Conservation (phyloP, 768 basidiomycete species). For the Gelatoporia subvermispora region DNA sequence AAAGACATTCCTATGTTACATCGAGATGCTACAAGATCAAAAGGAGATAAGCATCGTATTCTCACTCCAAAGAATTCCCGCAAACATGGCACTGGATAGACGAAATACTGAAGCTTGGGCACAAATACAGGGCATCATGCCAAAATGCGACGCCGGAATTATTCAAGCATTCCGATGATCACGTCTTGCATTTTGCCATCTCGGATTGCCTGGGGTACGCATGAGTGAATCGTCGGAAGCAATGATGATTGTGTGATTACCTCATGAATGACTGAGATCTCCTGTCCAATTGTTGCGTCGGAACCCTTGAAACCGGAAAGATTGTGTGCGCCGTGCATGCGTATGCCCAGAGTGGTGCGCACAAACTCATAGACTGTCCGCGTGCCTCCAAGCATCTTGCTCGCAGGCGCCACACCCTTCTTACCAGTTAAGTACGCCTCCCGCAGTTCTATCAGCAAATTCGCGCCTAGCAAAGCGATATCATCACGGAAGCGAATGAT, state of each 20-base stretch:
- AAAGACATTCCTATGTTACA: no score
- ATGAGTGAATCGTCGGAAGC: background rate
- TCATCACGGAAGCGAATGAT: conserved; percentile 52
- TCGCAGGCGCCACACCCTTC: conserved; percentile 63
- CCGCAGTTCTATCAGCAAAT: conserved; percentile 44
- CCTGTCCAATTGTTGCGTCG: conserved; percentile 64
- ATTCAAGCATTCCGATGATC: conserved; percentile 45
- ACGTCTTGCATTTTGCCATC: conserved; percentile 62
- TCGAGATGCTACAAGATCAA: no score
- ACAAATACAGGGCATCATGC: no score
- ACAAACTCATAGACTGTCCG: conserved; percentile 74
- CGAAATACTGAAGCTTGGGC: no score
- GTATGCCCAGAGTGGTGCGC: conserved; percentile 59
- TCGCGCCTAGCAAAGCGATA: conserved; percentile 43
- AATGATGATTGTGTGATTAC: conserved; percentile 14
- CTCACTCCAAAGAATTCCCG: no score
- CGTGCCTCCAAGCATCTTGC: conserved; percentile 59
- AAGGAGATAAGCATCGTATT: no score
- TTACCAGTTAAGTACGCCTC: conserved; percentile 52
- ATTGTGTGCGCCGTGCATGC: conserved; percentile 78
- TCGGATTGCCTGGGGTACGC: conserved; percentile 42
- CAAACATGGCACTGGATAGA: no score
- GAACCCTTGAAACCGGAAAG: conserved; percentile 52
- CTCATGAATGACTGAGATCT: conserved; percentile 74
- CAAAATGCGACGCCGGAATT: background rate